Evolutionary conservation across 2,329 filamentous ascomycete genomes (phyloP), one percentile per base, ranked within the genome.

Genomic region (Chaetoscypha palmicola): DNA sequence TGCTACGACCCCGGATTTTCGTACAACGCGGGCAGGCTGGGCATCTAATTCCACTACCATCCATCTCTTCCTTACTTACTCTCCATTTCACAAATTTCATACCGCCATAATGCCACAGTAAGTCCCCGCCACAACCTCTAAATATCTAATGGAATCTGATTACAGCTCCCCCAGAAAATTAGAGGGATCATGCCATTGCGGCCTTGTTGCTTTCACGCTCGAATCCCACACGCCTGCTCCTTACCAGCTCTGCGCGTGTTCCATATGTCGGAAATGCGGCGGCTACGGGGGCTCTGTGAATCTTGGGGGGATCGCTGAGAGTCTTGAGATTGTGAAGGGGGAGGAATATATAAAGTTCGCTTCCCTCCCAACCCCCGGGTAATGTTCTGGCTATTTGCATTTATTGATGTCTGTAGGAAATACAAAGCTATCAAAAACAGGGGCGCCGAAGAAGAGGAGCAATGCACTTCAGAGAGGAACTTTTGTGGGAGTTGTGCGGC

Each of bases 141-240:
- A 31, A 14, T 14, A 14, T 31, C 28, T 14, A 10, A 22, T 19
- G 12, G 12, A 4, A 10, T 28, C 3, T 30, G n/a, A n/a, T n/a
- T n/a, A n/a, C n/a, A n/a, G n/a, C n/a, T n/a, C n/a, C n/a, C n/a
- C 16, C 12, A 72, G 68, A 63, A 65, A 64, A 53, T 65, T 72
- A 5, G 57, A 70, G 47, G 69, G 69, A 52, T 70, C 67, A 54
- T 72, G 68, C 58, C 69, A 71, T 53, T 72, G 68, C 50, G 69
- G 69, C 40, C 58, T 60, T 28, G 58, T 72, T n/a, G 62, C 69
- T 57, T 72, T 71, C 50, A 62, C 60, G 3, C 57, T 71, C 5
- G 52, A 70, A 41, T 71, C 67, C 2, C 60, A 66, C 24, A 71
- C 68, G 0, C 69, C 69, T 0, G 66, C 70, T 0, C 69, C 69